Evolutionary conservation across 441 rosid species (phyloP), one percentile per base, ranked within the genome.

Genomic region (Raphanus hybrid): DNA sequence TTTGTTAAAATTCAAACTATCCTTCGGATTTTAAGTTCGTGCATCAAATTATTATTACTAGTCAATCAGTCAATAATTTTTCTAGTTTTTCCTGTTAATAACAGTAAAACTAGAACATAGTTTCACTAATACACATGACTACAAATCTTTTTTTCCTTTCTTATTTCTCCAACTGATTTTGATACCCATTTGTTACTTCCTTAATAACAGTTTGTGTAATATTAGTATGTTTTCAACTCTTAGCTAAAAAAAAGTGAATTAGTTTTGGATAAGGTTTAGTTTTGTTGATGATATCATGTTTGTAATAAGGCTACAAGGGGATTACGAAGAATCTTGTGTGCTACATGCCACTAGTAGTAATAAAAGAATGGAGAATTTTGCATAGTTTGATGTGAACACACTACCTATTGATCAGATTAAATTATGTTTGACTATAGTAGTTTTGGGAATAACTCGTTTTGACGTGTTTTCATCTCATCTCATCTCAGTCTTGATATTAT

Each of bases 371-470:
- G 6, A 20, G 1, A 15, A 63, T 35, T 63, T 35, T 63, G 29
- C 39, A 55, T 39, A 27, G 57, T 50, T 63, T 76, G 75, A 75
- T 69, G 74, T 69, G 57, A 50, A 75, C 74, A 50, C 64, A 35
- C 64, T 34, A 69, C 55, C 74, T 6, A 68, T 23, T 50, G 52
- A 20, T n/a, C 10, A 12, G 5, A 57, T 32, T 63, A 10, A 3
- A 64, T 0, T 73, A n/a, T n/a, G 27, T 2, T 14, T 15, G 8
- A 14, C 39, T 57, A 6, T 20, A 41, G 14, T 29, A 29, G 34
- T 29, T 29, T 1, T 29, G 5, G 34, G 34, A 29, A 29, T 3
- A 29, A 27, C 64, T 75, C 23, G 18, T 64, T 74, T 39, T 39
- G n/a, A 65, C 41, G 39, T 35, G 34, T 48, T 63, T 45, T 73